Evolutionary conservation across 75 land plant species (phyloP), one percentile per base, ranked within the genome.

Genomic region (Isoetes taiwanensis): DNA sequence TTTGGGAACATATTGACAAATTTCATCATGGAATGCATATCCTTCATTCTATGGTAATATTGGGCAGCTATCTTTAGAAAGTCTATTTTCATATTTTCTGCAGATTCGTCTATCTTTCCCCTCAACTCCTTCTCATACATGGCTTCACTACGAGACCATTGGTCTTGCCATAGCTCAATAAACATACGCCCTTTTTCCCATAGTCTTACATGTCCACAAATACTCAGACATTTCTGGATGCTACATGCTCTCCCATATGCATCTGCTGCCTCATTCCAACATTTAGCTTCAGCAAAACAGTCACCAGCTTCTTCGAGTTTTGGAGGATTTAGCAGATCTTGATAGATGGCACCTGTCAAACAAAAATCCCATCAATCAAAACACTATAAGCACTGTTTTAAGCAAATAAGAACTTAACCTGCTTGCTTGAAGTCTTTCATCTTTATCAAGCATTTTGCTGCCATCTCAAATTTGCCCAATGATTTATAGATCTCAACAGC

Each of bases 401-500:
- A 2, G 26, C 21, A 12, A 4, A 32, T 32, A 42, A 11, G 12
- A 24, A 38, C 32, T 11, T 27, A 3, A 84, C 88, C 88, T 12
- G 88, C 88, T 58, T 41, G 71, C 20, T 57, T 65, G 56, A 54
- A 80, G n/a, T 84, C 84, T 38, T 59, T 58, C 28, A 72, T 41
- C 38, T 63, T 61, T 21, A 43, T 59, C 56, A 42, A 84, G 37
- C 88, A 84, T 6, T 66, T 58, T 14, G 88, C 88, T 40, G 88
- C 81, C 20, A 32, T 3, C 1, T 80, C 79, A 20, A 71, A 52
- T 26, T 67, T 70, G 32, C 54, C 69, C 39, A 80, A 63, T 0
- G 71, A 23, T n/a, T 66, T 58, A 62, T 68, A 80, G 3, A 72
- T 71, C 57, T 78, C 71, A 30, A 81, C 76, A 41, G 88, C 88